Percentiles rank a stretch among this genome's conserved stretches.
Evolutionary conservation across 2,329 filamentous ascomycete species (phyloP).

Genomic region (Aspergillus sp.): DNA sequence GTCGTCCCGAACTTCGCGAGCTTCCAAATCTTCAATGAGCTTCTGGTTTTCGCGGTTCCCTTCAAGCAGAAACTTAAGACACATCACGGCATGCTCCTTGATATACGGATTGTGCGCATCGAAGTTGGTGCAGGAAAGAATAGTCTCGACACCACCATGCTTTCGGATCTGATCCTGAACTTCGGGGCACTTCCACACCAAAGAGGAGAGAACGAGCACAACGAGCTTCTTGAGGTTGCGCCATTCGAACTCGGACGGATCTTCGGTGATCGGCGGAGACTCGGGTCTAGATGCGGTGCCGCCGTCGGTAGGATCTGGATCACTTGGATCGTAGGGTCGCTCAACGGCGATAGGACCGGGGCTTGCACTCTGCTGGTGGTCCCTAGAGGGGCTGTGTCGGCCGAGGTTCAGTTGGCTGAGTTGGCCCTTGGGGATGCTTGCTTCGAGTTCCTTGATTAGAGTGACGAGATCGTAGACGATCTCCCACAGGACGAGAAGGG

Average conservation of each 20-base stretch:
- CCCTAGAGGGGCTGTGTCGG: constrained; percentile 29
- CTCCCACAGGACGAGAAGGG: constrained; percentile 87
- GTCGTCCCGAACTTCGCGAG: constrained; percentile 43
- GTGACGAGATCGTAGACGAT: constrained; percentile 85
- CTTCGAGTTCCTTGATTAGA: constrained; percentile 81
- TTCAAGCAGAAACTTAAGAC: constrained; percentile 70
- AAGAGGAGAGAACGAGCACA: constrained; percentile 81
- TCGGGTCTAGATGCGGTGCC: constrained; percentile 45
- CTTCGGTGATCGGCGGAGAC: constrained; percentile 55
- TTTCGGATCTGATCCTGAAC: constrained; percentile 87
- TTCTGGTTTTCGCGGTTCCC: constrained; percentile 53
- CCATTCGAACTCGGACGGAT: constrained; percentile 68
- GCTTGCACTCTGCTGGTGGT: constrained; percentile 31
- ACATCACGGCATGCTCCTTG: constrained; percentile 85
- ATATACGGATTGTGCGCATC: constrained; percentile 94
- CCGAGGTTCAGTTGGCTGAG: constrained; percentile 48
- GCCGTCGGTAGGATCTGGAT: constrained; percentile 41
- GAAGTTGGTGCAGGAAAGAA: constrained; percentile 85
- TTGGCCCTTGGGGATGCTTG: constrained; percentile 79
- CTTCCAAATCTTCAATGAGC: constrained; percentile 51
- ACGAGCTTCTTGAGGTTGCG: constrained; percentile 90
- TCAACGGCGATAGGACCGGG: constrained; percentile 56
- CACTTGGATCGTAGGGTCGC: constrained; percentile 60
- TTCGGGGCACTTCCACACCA: constrained; percentile 80
- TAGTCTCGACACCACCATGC: constrained; percentile 79